These are phyloP conservation scores for Gliomastix tumulicola DNA, from an alignment of 2,329 filamentous ascomycete species.

Conservation along the genomic window DNA sequence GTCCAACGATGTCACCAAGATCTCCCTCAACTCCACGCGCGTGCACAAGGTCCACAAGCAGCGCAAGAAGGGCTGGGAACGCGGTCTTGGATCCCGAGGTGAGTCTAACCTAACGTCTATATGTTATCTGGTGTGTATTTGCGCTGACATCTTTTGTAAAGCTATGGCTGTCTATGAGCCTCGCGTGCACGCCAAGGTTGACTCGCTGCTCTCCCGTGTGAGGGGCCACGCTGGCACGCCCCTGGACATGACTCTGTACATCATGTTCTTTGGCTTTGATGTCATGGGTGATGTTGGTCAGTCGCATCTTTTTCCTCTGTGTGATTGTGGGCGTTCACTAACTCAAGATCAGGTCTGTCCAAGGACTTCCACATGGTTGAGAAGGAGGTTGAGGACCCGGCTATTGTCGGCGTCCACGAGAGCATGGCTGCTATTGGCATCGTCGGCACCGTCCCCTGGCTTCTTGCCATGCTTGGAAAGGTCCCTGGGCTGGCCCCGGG, in stretches of 20 bases:
- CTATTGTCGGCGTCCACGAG: slow-evolving; percentile 8
- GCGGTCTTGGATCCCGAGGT: slow-evolving; percentile 5
- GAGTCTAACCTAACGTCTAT: background rate
- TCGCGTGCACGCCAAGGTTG: background rate
- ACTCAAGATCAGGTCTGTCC: slow-evolving; percentile 21
- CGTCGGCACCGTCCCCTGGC: slow-evolving; percentile 1
- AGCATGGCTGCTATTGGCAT: slow-evolving; percentile 12
- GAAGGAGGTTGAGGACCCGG: slow-evolving; percentile 12
- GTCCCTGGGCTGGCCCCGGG: slow-evolving; percentile 2
- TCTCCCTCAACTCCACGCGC: slow-evolving; percentile 19
- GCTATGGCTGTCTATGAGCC: slow-evolving; percentile 2
- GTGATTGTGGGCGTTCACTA: too few species aligned
- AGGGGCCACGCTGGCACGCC: slow-evolving; percentile 10
- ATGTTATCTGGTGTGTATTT: background rate
- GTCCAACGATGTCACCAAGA: slow-evolving; percentile 15
- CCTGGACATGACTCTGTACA: slow-evolving; percentile 20
- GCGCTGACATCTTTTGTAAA: background rate
- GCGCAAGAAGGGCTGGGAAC: slow-evolving; percentile 22
- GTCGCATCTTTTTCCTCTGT: background rate
- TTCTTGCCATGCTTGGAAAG: slow-evolving; percentile 3
- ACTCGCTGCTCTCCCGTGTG: slow-evolving; percentile 13
- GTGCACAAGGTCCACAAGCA: slow-evolving; percentile 18
- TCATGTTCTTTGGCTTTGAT: slow-evolving; percentile 27
- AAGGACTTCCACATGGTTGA: slow-evolving; percentile 25
- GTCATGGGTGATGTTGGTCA: slow-evolving; percentile 27